Base-by-base conservation (phyloP, 257 asterid species). In the Leonotis leonurus region DNA sequence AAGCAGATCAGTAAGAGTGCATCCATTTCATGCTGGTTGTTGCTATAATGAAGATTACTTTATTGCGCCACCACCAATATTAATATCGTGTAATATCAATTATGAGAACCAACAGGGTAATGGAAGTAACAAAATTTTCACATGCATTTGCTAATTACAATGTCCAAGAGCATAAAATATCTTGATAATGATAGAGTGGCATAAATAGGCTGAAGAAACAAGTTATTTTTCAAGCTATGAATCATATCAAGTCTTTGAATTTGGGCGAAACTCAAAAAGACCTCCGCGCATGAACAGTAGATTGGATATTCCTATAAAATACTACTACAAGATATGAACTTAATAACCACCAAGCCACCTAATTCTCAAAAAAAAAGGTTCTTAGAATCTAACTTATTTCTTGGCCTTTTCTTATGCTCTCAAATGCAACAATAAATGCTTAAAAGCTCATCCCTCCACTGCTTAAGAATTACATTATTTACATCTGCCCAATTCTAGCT, bases 401-500 rank as follows among this genome's bases (percentile, higher is more conserved):
- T 53, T 22, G 18, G 54, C n/a, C 41, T 25, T 13, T 17, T 51
- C 22, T 59, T 20, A 9, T 12, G 22, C 41, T 20, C 39, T 36
- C 36, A 36, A 2, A 60, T 40, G 40, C 35, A 9, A 56, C 11
- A 36, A 36, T 36, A 36, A 10, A 36, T 0, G 0, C 41, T 2
- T 11, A 41, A 41, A 43, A 26, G 27, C 35, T 8, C 29, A 60
- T 26, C 17, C 43, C 16, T 14, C 24, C 13, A 43, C 54, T 14
- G 26, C 55, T 39, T 7, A 58, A 58, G 26, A 39, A 13, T 13
- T 37, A 32, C n/a, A 17, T 59, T n/a, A 10, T 64, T 48, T 49
- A 50, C 48, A 36, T 50, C 29, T 13, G 22, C 10, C 52, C 61
- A 36, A 61, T 37, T 43, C 69, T 50, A 36, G 69, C 48, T 14